Evolutionary conservation across 495 filamentous ascomycete species (phyloP), one percentile per base, ranked within the genome.

Genomic region (Penicillium simplicissimum): DNA sequence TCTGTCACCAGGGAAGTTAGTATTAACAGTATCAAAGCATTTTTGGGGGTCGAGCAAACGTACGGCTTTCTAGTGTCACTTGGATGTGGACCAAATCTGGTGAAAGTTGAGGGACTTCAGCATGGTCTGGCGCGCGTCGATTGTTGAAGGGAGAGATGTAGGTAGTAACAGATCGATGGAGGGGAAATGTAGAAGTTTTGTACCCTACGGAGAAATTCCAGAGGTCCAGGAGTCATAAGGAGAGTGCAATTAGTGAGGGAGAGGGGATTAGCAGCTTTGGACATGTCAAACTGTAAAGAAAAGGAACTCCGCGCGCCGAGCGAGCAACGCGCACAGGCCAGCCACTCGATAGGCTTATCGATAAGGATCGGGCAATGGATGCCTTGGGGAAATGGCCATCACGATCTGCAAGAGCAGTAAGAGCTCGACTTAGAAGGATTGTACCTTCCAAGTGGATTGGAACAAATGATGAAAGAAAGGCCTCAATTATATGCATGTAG

Each of bases 251-350:
- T 11, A 13, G 45, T 7, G 23, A 15, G 14, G 31, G 31, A 23
- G 45, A 49, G 13, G 8, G 45, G 28, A 45, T 23, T 13, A 19
- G n/a, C 23, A 31, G 45, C 25, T 49, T 45, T 13, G 11, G 45
- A 49, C 45, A 28, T 49, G 45, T 49, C 45, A 36, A 53, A 36
- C 19, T n/a, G n/a, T n/a, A 35, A 36, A 53, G 35, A 36, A 35
- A 52, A 3, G 17, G 19, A 35, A 53, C 51, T 34, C 51, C 31
- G 51, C 51, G 33, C 34, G 51, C 33, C 13, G 28, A 53, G 25
- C 33, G 36, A n/a, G 36, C 51, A 36, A 21, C 34, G 31, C n/a
- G 31, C 51, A 53, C 51, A 37, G 28, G 37, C 51, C 51, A 15
- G 10, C 3, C 28, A 14, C 51, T 5, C 33, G 28, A 53, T 53